Evolutionary conservation across 2,329 filamentous ascomycete genomes (phyloP).

Genomic region (Nothophoma quercina): DNA sequence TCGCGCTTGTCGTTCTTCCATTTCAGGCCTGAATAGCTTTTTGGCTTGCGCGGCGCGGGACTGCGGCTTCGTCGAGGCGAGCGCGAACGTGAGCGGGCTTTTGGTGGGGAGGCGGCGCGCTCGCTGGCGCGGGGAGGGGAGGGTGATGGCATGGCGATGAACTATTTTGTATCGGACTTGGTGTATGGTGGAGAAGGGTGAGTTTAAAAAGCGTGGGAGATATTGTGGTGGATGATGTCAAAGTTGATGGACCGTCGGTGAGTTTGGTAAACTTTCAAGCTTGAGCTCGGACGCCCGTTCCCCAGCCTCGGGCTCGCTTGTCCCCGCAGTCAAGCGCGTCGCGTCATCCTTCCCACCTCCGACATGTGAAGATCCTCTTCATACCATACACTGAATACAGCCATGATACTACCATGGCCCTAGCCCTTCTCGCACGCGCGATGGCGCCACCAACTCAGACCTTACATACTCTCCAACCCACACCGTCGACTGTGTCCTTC

Average conservation of each 20-base stretch:
- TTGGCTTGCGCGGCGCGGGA: conserved; percentile 33
- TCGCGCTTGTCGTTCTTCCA: conserved; percentile 59
- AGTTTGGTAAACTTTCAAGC: conserved; percentile 8
- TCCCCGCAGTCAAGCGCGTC: conserved; percentile 24
- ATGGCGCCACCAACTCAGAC: conserved; percentile 37
- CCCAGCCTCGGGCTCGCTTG: conserved; percentile 19
- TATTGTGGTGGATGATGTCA: conserved; percentile 17
- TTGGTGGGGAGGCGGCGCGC: not conserved
- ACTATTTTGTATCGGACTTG: not conserved
- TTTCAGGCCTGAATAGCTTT: conserved; percentile 62
- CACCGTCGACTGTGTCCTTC: conserved; percentile 90
- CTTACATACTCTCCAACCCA: conserved; percentile 47
- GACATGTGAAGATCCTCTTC: too few species aligned
- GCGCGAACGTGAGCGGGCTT: conserved; percentile 38
- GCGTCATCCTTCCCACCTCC: conserved; percentile 18
- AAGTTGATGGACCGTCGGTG: too few species aligned
- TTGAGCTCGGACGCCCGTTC: conserved; percentile 18
- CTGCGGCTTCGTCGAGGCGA: conserved; percentile 36
- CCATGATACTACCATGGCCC: conserved; percentile 25
- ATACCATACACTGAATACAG: too few species aligned
- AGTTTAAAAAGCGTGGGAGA: not conserved
- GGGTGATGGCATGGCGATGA: conserved; percentile 23
- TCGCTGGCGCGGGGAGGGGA: conserved; percentile 21
- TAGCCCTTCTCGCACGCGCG: conserved; percentile 31
- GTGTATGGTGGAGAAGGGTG: too few species aligned